These are phyloP conservation scores for Psidium friedrichsthalianum DNA, from an alignment of 345 rosid genomes.

Conservation along the genomic window DNA sequence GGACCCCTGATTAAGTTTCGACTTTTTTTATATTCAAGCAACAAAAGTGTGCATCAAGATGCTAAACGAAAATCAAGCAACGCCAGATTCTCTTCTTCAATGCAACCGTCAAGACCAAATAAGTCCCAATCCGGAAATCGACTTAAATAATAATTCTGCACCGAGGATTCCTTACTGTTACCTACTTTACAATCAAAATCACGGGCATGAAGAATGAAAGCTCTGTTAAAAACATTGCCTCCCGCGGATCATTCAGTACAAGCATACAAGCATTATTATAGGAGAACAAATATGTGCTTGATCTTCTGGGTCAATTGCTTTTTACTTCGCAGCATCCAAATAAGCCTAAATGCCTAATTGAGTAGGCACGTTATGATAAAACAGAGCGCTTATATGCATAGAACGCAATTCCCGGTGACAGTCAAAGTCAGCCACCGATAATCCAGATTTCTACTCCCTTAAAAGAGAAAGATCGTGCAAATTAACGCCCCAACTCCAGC, in stretches of 20 bases:
- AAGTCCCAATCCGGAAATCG: neutral
- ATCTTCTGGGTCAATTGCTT: neutral
- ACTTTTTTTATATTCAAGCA: neutral
- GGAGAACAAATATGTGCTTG: neutral
- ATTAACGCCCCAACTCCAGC: neutral
- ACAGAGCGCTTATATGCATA: neutral
- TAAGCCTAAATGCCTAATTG: neutral
- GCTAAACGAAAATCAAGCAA: neutral
- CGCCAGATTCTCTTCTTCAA: neutral
- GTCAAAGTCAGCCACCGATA: neutral
- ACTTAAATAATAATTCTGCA: neutral
- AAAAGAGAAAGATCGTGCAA: neutral
- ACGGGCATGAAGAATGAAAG: neutral
- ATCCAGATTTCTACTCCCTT: neutral
- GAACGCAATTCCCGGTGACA: neutral
- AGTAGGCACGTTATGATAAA: neutral
- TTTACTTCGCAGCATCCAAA: neutral
- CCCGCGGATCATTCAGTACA: neutral
- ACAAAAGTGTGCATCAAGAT: neutral
- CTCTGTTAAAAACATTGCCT: neutral
- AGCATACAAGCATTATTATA: neutral
- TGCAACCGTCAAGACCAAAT: neutral
- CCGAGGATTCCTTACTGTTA: neutral
- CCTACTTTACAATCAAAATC: neutral
- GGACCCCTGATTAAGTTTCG: neutral